Evolutionary conservation across 306 rosid species (phyloP), one percentile per base, ranked within the genome.

Genomic region (Prosopis cineraria): DNA sequence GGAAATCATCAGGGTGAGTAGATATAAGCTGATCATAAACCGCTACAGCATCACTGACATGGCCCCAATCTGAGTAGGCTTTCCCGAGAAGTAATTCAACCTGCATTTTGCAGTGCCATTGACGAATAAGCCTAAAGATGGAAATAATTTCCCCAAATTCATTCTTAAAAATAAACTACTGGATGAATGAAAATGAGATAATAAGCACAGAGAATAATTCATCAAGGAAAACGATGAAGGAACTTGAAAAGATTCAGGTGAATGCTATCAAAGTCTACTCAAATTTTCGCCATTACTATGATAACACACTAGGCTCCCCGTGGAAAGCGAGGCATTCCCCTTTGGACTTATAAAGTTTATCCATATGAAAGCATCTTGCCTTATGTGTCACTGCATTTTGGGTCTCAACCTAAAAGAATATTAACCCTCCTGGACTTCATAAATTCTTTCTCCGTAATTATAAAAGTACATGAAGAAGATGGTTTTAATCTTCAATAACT

Each of bases 31-130:
- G 85, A 79, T 94, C 91, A 62, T 92, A 94, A 68, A 94, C 94
- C 45, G 98, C 83, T 41, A 94, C 81, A 73, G 98, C 98, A 87
- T 94, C 98, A 83, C 91, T 80, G 39, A 92, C 76, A 85, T 84
- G 98, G 41, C 98, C 98, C 97, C 98, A 90, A 40, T 92, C 96
- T 72, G 97, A 90, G 84, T 92, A 94, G 36, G 97, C 93, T 87
- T 94, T 94, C 65, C 97, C 97, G 73, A 94, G 97, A 79, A 94
- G 97, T 87, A 94, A 92, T 36, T 94, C 98, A 71, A 94, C 90
- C 98, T 94, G 92, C 76, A 64, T 58, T 75, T 75, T 25, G 70
- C 70, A 78, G 58, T 11, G 69, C 53, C 25, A 69, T 50, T 33
- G 41, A 9, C 31, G 12, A 68, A 9, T 17, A 37, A 45, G 14